Base-by-base conservation (phyloP, 2,329 filamentous ascomycete species). In the Tolypocladium ovalisporum region DNA sequence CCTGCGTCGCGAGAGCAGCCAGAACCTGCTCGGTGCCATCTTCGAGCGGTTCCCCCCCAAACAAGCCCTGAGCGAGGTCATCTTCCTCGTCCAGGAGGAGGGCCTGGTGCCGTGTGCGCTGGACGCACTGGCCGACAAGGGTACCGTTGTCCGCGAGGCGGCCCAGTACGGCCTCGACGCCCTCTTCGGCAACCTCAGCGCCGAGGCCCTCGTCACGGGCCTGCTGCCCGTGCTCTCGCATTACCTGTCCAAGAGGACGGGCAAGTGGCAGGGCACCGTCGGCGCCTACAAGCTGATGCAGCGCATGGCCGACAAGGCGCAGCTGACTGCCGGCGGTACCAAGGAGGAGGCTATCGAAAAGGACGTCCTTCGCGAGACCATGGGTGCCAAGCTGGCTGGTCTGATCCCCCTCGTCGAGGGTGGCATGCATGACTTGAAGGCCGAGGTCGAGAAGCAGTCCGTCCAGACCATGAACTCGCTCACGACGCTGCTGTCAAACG, bases 191-290 rank as follows among this genome's bases (percentile, higher is more conserved):
- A 84, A 87, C 68, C 77, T 99, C 61, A 86, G 83, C 68, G 77
- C 90, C 57, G 94, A 97, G 77, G 86, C 89, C 54, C 83, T 96
- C 67, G 87, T 96, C 55, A 82, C 84, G 61, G 92, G 89, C 24
- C 81, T 99, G 47, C 78, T 99, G 55, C 91, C 94, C 3, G 81
- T 84, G 19, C 77, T 99, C 44, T 75, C 79, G 61, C 74, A 80
- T 55, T 97, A 97, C 71, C 79, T 99, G 35, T 79, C 79, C 68
- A 95, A 90, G 75, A 85, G 84, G 68, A 88, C 90, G 19, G 92
- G 90, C 63, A 99, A 99, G 76, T 99, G 94, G 94, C 94, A 99
- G 75, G 94, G 94, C 60, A 90, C 89, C 19, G 89, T 97, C 56
- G 92, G 88, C 60, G 94, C 90, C 52, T 87, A 88, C 69, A 85